phyloP scores from a whole-genome alignment of 768 basidiomycete genomes.

The Lentinus brumalis region DNA sequence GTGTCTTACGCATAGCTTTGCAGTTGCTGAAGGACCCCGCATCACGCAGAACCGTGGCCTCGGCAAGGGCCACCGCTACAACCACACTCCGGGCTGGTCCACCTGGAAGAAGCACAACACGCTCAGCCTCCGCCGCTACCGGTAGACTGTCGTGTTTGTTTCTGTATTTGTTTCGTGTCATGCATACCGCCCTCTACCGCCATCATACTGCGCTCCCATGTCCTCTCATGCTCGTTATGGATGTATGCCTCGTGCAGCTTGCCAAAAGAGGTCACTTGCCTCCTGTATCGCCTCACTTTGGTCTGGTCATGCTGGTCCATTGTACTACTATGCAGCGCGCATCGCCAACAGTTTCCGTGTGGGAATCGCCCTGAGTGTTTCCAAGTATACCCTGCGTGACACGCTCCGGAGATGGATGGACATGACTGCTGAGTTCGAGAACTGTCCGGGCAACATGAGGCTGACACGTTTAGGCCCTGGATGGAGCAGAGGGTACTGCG shows the following conservation, averaged over 20 bases:
- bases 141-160: conserved; percentile 43
- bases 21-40: neutral
- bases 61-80: conserved; percentile 94
- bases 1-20: conserved; percentile 5
- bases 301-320: neutral
- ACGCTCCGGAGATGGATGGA: neutral
- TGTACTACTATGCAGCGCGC: neutral
- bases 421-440: neutral
- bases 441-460: conserved; percentile 7
- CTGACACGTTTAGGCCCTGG: conserved; percentile 5
- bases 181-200: conserved; percentile 29
- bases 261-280: conserved; percentile 18
- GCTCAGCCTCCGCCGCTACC: conserved; percentile 86
- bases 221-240: conserved; percentile 32
- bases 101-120: conserved; percentile 99
- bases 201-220: conserved; percentile 25
- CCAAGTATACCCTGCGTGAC: conserved; percentile 1
- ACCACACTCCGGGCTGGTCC: conserved; percentile 86
- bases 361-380: neutral
- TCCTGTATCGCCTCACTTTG: neutral
- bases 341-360: neutral
- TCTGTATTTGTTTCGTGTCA: conserved; percentile 25
- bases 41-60: conserved; percentile 84
- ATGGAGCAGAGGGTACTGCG: conserved; percentile 8
- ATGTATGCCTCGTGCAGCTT: conserved; percentile 32